A percentile compares a stretch with the other conserved stretches of the same genome.
Evolutionary conservation across 768 basidiomycete genomes (phyloP).

Genomic region (Podaxis carcinomalis): DNA sequence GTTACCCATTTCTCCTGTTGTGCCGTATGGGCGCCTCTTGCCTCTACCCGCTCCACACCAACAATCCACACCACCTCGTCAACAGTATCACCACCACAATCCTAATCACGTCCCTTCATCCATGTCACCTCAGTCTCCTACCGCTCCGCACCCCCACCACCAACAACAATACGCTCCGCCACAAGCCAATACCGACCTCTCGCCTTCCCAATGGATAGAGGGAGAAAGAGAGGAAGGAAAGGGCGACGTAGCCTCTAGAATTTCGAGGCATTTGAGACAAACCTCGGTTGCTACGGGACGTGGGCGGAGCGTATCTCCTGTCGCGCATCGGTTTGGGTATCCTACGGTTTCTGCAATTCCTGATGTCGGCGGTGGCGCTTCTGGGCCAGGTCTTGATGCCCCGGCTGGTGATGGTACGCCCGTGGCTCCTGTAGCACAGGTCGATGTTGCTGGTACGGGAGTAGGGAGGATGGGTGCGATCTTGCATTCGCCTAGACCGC

Average conservation of each 20-base stretch:
- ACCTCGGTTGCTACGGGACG: conserved; percentile 3
- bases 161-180: not conserved
- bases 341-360: not conserved
- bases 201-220: conserved; percentile 3
- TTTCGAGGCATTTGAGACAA: conserved; percentile 5
- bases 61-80: not conserved
- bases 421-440: not conserved
- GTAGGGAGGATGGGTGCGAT: conserved; percentile 20
- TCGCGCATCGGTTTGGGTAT: conserved; percentile 5
- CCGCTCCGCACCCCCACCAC: not conserved
- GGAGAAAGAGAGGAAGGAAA: conserved; percentile 1
- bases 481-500: conserved; percentile 63
- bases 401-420: not conserved
- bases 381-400: conserved; percentile 1
- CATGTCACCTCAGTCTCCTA: not conserved
- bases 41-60: not conserved
- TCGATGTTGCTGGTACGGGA: not conserved
- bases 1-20: conserved; percentile 22
- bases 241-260: not conserved
- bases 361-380: not conserved
- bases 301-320: conserved; percentile 6
- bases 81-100: not conserved
- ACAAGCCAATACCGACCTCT: not conserved
- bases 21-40: not conserved
- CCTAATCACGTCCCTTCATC: no score